Evolutionary conservation across 2,329 filamentous ascomycete species (phyloP), one percentile per base, ranked within the genome.

Genomic region (Alternaria brassicae): DNA sequence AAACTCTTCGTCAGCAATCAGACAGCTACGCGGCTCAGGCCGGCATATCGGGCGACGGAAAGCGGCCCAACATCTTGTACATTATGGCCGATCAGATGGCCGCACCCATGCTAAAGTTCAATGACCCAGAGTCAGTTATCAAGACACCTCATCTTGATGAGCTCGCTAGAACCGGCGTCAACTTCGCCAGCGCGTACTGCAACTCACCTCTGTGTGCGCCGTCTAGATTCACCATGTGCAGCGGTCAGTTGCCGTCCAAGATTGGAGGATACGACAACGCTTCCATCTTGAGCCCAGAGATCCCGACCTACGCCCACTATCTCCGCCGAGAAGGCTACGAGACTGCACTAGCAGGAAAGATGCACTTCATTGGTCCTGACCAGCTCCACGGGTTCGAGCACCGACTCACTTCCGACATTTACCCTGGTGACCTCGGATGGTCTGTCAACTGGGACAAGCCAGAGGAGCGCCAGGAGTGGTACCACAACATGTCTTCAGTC

Each of bases 1-100:
- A 76, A 41, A 66, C 67, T 59, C 65, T 76, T 28, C 65, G 61
- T 45, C 58, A 70, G 34, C 59, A 65, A 21, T 73, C 73, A 54
- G 69, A 66, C 45, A 61, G 15, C 17, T 72, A 69, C 56, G 73
- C 67, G 7, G 64, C 69, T 10, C 64, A 64, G 13, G 45, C 50
- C 15, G 54, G 61, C 7, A 52, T 34, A 25, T 41, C 61, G 9
- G 54, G 65, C 30, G 61, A 58, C 21, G 39, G 64, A 6, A 75
- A 69, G 49, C 85, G 84, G 75, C 90, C 90, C 61, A 93, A 93
- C 79, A 91, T 94, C 68, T 84, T 93, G 45, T 97, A 95, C 83
- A 96, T 97, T 81, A 97, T 97, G 93, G 93, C 93, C 54, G 93
- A 97, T 80, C 93, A 97, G 82, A 88, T 97, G 77, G 91, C 93